Conservation (phyloP, 192 early-diverging fungal genomes). For the Coemansia sp. region DNA sequence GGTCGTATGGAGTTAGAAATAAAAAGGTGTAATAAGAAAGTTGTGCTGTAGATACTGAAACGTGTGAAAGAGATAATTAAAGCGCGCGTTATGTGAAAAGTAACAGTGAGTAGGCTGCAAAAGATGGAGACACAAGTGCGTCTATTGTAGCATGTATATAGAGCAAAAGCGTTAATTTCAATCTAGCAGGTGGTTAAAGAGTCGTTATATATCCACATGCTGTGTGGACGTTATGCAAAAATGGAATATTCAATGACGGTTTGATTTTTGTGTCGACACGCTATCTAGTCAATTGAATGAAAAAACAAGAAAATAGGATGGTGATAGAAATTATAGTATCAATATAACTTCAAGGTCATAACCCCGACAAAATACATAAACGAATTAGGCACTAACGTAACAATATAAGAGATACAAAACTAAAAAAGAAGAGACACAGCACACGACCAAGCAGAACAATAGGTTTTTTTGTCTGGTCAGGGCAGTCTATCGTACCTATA, state of each 20-base stretch:
- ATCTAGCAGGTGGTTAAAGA: no score
- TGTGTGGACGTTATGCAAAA: no score
- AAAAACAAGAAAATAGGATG: neutral
- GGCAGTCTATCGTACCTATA: constrained; percentile 14
- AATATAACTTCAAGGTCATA: neutral
- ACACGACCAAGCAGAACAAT: constrained; percentile 7
- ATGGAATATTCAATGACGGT: no score
- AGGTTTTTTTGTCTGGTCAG: neutral
- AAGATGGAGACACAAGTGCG: neutral
- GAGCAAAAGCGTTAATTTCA: no score
- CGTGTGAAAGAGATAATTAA: no score
- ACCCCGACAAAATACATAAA: constrained; percentile 19
- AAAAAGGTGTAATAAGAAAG: no score
- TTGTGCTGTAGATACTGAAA: no score
- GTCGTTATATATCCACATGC: no score
- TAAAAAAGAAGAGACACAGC: constrained; percentile 12
- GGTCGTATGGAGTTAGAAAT: no score
- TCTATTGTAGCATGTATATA: no score
- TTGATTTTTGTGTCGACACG: no score
- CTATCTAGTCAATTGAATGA: constrained; percentile 1
- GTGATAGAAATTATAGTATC: neutral
- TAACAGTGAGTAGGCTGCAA: neutral
- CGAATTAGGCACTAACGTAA: constrained; percentile 10
- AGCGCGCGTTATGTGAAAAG: neutral
- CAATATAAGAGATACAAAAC: constrained; percentile 9